Evolutionary conservation across 1,284 basidiomycete genomes (phyloP).

Genomic region (Cystobasidium slooffiae): DNA sequence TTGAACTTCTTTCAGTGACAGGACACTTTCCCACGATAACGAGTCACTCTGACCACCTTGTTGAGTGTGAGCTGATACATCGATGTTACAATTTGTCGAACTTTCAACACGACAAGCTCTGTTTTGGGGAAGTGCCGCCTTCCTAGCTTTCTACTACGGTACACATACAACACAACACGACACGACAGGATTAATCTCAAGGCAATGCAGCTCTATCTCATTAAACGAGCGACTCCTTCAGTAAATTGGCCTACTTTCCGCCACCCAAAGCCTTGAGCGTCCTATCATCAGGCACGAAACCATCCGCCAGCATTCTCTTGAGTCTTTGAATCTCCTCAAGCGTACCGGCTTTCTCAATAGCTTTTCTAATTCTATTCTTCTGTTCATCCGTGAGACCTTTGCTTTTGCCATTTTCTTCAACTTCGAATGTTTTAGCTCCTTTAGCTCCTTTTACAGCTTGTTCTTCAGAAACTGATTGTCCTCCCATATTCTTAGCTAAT

Average conservation of each 20-base stretch:
- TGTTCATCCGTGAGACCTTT: constrained; percentile 91
- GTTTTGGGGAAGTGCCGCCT: no score
- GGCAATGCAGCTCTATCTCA: not conserved
- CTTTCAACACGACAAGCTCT: no score
- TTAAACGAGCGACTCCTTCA: no score
- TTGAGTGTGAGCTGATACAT: no score
- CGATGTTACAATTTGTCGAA: no score
- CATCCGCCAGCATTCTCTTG: constrained; percentile 84
- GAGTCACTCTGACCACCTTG: no score
- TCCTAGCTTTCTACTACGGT: no score
- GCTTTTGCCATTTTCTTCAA: constrained; percentile 58
- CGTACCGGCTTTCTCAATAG: constrained; percentile 86
- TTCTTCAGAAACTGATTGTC: constrained; percentile 68
- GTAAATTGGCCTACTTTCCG: not conserved
- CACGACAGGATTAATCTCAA: no score
- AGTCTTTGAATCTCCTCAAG: constrained; percentile 86
- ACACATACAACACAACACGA: no score
- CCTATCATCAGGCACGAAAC: constrained; percentile 54
- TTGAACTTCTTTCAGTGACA: no score
- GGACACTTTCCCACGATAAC: no score
- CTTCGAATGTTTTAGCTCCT: constrained; percentile 62
- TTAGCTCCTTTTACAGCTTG: constrained; percentile 58
- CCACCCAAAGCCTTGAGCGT: constrained; percentile 22
- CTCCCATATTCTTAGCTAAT: constrained; percentile 74
- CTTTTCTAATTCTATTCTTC: constrained; percentile 82